Conservation (phyloP, 1,139 yeast species). For the Suhomyces atakaporum region DNA sequence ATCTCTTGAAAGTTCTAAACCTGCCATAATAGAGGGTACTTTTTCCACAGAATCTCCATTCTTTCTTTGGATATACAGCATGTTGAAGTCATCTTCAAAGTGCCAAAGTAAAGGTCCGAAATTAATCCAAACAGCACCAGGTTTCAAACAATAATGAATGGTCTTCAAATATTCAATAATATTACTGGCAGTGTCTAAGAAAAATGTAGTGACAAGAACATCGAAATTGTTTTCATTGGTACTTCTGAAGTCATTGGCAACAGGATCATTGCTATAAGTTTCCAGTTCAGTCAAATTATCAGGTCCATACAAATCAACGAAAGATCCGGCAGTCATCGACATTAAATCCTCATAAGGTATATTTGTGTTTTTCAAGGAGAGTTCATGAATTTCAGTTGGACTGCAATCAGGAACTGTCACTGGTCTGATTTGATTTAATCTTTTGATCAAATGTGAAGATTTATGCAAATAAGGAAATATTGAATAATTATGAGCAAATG, state of each 20-base stretch:
- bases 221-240: slow-evolving; percentile 46
- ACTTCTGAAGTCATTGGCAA: slow-evolving; percentile 44
- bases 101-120: slow-evolving; percentile 90
- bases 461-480: slow-evolving; percentile 59
- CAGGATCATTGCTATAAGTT: slow-evolving; percentile 38
- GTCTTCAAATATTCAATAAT: slow-evolving; percentile 68
- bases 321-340: slow-evolving; percentile 82
- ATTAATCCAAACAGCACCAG: slow-evolving; percentile 75
- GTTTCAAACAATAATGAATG: slow-evolving; percentile 51
- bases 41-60: slow-evolving; percentile 28
- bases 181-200: slow-evolving; percentile 78
- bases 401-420: slow-evolving; percentile 55
- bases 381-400: slow-evolving; percentile 38
- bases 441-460: slow-evolving; percentile 46
- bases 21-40: slow-evolving; percentile 44
- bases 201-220: slow-evolving; percentile 69
- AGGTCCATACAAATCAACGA: slow-evolving; percentile 74
- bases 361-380: slow-evolving; percentile 32
- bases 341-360: slow-evolving; percentile 55
- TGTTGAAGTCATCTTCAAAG: slow-evolving; percentile 57
- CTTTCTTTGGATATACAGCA: slow-evolving; percentile 20
- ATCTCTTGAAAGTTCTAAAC: slow-evolving; percentile 65
- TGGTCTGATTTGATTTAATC: slow-evolving; percentile 51
- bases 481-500: slow-evolving; percentile 36
- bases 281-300: slow-evolving; percentile 35